These are phyloP conservation scores for Penicillium sp. DNA, from an alignment of 2,329 filamentous ascomycete species.

Conservation along the genomic window DNA sequence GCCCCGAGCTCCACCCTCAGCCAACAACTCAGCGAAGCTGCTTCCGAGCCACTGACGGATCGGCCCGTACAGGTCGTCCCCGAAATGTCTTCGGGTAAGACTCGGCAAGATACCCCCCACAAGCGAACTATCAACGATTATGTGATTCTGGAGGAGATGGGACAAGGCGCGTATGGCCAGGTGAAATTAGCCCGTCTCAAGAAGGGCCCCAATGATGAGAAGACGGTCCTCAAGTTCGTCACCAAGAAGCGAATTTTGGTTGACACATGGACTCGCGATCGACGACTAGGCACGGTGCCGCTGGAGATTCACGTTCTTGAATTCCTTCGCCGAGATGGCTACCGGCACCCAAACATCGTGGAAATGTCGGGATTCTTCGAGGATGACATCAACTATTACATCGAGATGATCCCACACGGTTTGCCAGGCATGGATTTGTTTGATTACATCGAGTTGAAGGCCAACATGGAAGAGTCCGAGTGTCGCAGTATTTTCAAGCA, in stretches of 20 bases:
- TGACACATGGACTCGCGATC: constrained; percentile 96
- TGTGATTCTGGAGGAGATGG: constrained; percentile 94
- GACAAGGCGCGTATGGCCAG: constrained; percentile 94
- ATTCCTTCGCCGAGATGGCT: constrained; percentile 74
- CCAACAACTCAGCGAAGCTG: constrained; percentile 51
- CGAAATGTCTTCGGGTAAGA: constrained; percentile 25
- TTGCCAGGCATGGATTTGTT: constrained; percentile 98
- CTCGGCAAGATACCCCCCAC: constrained; percentile 38
- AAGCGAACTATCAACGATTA: constrained; percentile 93
- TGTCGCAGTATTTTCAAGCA: constrained; percentile 94
- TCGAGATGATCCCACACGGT: constrained; percentile 93
- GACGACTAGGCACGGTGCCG: constrained; percentile 88
- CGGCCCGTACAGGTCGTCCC: constrained; percentile 40
- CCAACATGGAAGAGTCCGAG: constrained; percentile 94
- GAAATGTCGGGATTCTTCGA: constrained; percentile 71
- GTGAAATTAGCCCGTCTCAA: constrained; percentile 93
- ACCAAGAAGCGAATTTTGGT: constrained; percentile 96
- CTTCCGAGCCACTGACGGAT: constrained; percentile 46
- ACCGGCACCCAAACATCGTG: constrained; percentile 65
- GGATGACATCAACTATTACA: constrained; percentile 81
- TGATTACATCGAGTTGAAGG: constrained; percentile 94
- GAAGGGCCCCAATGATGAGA: constrained; percentile 65
- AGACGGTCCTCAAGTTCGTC: constrained; percentile 95
- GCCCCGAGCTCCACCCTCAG: constrained; percentile 50
- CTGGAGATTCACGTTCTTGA: constrained; percentile 96